phyloP scores from a whole-genome alignment of 2,329 filamentous ascomycete genomes.

The Clarireedia homoeocarpa region DNA sequence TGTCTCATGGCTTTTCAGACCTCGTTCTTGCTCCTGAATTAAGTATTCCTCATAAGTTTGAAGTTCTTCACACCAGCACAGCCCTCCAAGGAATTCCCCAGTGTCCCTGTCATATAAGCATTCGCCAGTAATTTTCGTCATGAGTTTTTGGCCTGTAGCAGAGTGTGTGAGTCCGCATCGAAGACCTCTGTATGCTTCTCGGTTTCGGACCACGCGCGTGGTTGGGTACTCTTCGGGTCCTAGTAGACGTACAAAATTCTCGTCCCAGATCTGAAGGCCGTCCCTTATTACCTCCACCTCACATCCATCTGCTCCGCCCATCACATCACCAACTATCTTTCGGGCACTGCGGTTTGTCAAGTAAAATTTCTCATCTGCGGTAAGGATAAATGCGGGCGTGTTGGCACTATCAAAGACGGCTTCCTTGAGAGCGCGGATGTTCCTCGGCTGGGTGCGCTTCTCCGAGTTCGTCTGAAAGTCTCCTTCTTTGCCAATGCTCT shows the following conservation, averaged over 20 bases:
- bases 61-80: slow-evolving; percentile 20
- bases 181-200: slow-evolving; percentile 10
- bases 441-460: neutral
- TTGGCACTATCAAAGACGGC: slow-evolving; percentile 18
- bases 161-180: slow-evolving; percentile 17
- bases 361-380: slow-evolving; percentile 18
- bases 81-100: slow-evolving; percentile 19
- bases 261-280: slow-evolving; percentile 17
- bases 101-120: slow-evolving; percentile 22
- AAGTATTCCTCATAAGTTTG: slow-evolving; percentile 17
- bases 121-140: slow-evolving; percentile 15
- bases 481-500: neutral
- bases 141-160: slow-evolving; percentile 11
- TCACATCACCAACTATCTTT: slow-evolving; percentile 13
- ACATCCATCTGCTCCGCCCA: slow-evolving; percentile 14
- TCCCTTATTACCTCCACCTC: slow-evolving; percentile 9
- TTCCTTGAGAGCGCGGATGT: slow-evolving; percentile 13
- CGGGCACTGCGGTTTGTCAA: slow-evolving; percentile 15
- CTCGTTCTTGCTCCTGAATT: slow-evolving; percentile 9
- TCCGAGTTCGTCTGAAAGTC: neutral
- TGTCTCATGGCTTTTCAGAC: slow-evolving; percentile 17
- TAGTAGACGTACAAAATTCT: slow-evolving; percentile 11
- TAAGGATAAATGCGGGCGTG: slow-evolving; percentile 14
- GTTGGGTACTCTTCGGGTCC: slow-evolving; percentile 13
- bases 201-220: slow-evolving; percentile 8